Evolutionary conservation across 352 stramenopile genomes (phyloP).

Genomic region (Phytophthora nicotianae): DNA sequence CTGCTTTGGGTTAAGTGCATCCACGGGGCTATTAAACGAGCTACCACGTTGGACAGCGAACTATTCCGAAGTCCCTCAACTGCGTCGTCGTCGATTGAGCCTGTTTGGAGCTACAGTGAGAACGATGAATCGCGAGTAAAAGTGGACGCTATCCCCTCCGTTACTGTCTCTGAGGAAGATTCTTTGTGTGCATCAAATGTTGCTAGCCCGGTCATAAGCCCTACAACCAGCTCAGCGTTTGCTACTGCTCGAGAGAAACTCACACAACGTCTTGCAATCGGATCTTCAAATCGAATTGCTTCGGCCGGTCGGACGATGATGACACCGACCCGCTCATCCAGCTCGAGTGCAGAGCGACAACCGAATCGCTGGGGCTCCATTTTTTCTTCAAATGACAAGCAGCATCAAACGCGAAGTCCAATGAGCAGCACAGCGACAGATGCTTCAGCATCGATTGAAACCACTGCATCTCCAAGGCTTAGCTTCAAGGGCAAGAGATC

Average conservation of each 20-base stretch:
- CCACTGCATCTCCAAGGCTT: slow-evolving; percentile 14
- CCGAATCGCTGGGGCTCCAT: slow-evolving; percentile 43
- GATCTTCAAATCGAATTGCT: slow-evolving; percentile 26
- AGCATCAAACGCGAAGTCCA: slow-evolving; percentile 38
- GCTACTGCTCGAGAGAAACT: slow-evolving; percentile 35
- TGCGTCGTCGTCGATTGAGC: slow-evolving; percentile 19
- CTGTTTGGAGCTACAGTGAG: slow-evolving; percentile 20
- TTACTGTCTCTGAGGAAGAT: slow-evolving; percentile 1
- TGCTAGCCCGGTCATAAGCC: slow-evolving; percentile 15
- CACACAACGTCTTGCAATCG: slow-evolving; percentile 40
- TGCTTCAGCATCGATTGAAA: slow-evolving; percentile 8
- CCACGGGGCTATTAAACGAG: slow-evolving; percentile 64
- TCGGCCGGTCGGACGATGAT: slow-evolving; percentile 28
- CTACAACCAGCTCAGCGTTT: slow-evolving; percentile 4
- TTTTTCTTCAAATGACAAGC: slow-evolving; percentile 36
- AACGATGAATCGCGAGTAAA: slow-evolving; percentile 26
- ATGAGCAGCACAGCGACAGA: slow-evolving; percentile 31
- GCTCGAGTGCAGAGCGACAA: slow-evolving; percentile 22
- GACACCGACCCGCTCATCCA: slow-evolving; percentile 29
- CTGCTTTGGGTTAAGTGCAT: slow-evolving; percentile 82
- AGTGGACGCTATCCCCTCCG: background rate
- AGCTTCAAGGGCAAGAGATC: slow-evolving; percentile 21
- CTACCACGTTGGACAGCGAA: slow-evolving; percentile 43
- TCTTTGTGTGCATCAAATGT: slow-evolving; percentile 8
- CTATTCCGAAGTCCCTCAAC: slow-evolving; percentile 39